A percentile compares a stretch with the other conserved stretches of the same genome.
Evolutionary conservation across 2,329 filamentous ascomycete genomes (phyloP).

Genomic region (Fusarium nisikadoi): DNA sequence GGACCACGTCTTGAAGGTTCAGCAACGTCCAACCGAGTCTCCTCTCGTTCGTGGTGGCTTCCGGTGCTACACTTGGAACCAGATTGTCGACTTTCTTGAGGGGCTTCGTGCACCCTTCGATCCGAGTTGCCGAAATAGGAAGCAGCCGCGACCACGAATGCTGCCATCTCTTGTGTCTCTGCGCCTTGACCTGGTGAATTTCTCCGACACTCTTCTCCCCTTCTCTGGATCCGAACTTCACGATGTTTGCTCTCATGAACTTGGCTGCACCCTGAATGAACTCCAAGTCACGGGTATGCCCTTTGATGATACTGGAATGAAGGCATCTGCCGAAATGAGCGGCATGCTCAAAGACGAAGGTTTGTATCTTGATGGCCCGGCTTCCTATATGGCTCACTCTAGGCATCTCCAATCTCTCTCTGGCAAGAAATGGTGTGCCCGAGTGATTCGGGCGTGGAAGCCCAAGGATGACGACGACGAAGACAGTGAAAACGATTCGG

Average conservation of each 20-base stretch:
- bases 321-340: conserved; percentile 59
- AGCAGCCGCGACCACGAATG: conserved; percentile 54
- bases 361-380: conserved; percentile 58
- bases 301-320: conserved; percentile 59
- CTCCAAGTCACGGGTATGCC: conserved; percentile 64
- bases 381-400: conserved; percentile 56
- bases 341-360: conserved; percentile 65
- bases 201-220: conserved; percentile 58
- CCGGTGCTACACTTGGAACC: conserved; percentile 65
- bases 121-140: conserved; percentile 51
- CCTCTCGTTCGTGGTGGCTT: conserved; percentile 62
- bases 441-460: conserved; percentile 59
- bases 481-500: conserved; percentile 44
- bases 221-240: conserved; percentile 61
- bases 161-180: conserved; percentile 59
- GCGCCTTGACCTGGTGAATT: conserved; percentile 66
- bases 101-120: conserved; percentile 63
- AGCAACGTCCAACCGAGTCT: conserved; percentile 56
- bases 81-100: conserved; percentile 63
- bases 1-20: conserved; percentile 55
- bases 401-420: conserved; percentile 54
- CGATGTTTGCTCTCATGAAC: conserved; percentile 63
- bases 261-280: conserved; percentile 64
- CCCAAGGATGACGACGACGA: conserved; percentile 40
- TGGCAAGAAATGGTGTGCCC: conserved; percentile 54